Evolutionary conservation across 2,329 filamentous ascomycete genomes (phyloP), one percentile per base, ranked within the genome.

Genomic region (Thelonectria rubi): DNA sequence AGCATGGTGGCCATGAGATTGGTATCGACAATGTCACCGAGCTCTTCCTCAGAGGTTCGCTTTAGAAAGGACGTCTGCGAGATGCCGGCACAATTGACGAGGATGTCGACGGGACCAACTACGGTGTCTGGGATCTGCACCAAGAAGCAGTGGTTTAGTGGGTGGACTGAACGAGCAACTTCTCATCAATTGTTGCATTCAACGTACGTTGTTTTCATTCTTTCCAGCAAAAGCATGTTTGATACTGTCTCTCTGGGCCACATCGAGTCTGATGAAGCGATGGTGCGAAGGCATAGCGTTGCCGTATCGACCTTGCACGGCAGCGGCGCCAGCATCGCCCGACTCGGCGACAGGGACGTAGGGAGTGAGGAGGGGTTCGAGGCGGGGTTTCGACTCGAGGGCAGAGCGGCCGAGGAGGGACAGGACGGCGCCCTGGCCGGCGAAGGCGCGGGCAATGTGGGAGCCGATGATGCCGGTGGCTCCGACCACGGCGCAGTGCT

Each of bases 11-110:
- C 84, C 54, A 82, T 79, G 2, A 97, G 82, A 74, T 97, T 97
- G 40, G 87, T 91, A 52, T 85, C 79, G 5, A 97, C 71, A 7
- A 93, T 80, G 1, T 79, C 68, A 1, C 86, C 79, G 20, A 93
- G 80, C 3, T 83, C 79, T 0, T 78, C 73, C 0, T 83, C 72
- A 0, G 76, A 70, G 1, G 85, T 87, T 10, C 82, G 79, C 46
- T 86, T 78, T n/a, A 95, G 82, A 1, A 92, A 79, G 0, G 82
- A 85, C 12, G 82, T 83, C 67, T 93, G 88, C 0, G 89, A 82
- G 20, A 93, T 81, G 10, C 93, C 93, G 0, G 93, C 93, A 24
- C 91, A 91, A 72, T 97, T 96, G 65, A 97, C 84, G 1, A 97
- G 84, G 30, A 94, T 80, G 69, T 86, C 82, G 9, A 80, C 66